Conservation (phyloP, 495 filamentous ascomycete genomes). For the Glutinoglossum americanum region DNA sequence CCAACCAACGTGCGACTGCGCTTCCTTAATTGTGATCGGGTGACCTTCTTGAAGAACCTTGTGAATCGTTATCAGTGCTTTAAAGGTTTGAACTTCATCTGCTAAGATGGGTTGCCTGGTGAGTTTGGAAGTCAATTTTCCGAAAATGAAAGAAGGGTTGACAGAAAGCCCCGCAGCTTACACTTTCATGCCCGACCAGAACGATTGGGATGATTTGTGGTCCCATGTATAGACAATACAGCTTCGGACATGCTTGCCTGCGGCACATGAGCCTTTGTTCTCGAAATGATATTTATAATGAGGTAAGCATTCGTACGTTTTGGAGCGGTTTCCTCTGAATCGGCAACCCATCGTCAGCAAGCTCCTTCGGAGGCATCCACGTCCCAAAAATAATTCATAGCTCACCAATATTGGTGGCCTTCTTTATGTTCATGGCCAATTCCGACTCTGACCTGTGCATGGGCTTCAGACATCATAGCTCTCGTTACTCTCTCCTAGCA, state of each 20-base stretch:
- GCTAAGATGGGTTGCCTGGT: constrained; percentile 78
- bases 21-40: constrained; percentile 66
- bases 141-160: background rate
- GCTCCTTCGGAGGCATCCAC: constrained; percentile 5
- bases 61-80: constrained; percentile 79
- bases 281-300: background rate
- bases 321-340: constrained; percentile 70
- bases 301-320: constrained; percentile 39
- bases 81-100: constrained; percentile 89
- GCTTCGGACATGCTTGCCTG: constrained; percentile 88
- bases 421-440: constrained; percentile 84
- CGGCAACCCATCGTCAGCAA: constrained; percentile 4
- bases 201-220: constrained; percentile 87
- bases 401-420: constrained; percentile 74
- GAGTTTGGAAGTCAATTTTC: background rate
- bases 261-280: constrained; percentile 9
- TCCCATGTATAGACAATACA: constrained; percentile 99
- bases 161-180: constrained; percentile 21
- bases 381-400: background rate
- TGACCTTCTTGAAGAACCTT: constrained; percentile 96
- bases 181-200: constrained; percentile 99
- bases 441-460: constrained; percentile 63
- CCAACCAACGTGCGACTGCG: constrained; percentile 74
- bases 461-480: constrained; percentile 9
- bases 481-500: constrained; percentile 6